These are phyloP conservation scores for Fragilaria radians DNA, from an alignment of 108 stramenopile species.

Conservation along the genomic window DNA sequence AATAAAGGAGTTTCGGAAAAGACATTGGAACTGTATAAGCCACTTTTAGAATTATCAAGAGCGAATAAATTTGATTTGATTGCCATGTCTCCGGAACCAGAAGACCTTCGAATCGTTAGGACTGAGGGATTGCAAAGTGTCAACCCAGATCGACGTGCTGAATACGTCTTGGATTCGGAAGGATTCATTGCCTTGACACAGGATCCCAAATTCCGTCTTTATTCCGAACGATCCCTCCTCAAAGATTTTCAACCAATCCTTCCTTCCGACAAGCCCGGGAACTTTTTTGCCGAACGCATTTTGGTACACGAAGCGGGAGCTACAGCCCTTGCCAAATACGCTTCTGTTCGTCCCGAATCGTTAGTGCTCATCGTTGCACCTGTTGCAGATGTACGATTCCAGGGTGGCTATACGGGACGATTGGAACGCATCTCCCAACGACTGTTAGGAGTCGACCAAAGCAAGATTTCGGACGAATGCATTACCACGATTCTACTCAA, in stretches of 20 bases:
- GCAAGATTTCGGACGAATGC: slow-evolving; percentile 48
- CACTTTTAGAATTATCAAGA: slow-evolving; percentile 51
- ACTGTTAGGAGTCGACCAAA: slow-evolving; percentile 17
- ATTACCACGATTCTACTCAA: slow-evolving; percentile 82
- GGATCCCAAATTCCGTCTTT: slow-evolving; percentile 69
- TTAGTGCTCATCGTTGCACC: slow-evolving; percentile 58
- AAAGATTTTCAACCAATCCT: slow-evolving; percentile 54
- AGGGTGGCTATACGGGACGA: slow-evolving; percentile 71
- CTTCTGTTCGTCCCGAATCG: slow-evolving; percentile 34
- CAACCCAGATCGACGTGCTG: slow-evolving; percentile 36
- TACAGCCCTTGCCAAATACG: slow-evolving; percentile 50
- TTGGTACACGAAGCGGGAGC: slow-evolving; percentile 77
- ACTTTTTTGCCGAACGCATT: slow-evolving; percentile 73
- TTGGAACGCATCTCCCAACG: slow-evolving; percentile 49
- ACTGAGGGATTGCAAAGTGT: slow-evolving; percentile 58
- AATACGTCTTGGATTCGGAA: slow-evolving; percentile 65
- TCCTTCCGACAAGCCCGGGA: slow-evolving; percentile 32
- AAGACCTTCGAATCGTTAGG: slow-evolving; percentile 46
- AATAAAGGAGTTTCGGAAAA: slow-evolving; percentile 26
- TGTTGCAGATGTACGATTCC: slow-evolving; percentile 56
- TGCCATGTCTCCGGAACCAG: slow-evolving; percentile 52
- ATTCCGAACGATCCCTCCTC: slow-evolving; percentile 68
- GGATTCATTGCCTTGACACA: slow-evolving; percentile 70
- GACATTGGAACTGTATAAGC: slow-evolving; percentile 33
- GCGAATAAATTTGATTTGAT: slow-evolving; percentile 32